Conservation (phyloP, 176 grass and related monocot species). For the Phoenix roebelenii region DNA sequence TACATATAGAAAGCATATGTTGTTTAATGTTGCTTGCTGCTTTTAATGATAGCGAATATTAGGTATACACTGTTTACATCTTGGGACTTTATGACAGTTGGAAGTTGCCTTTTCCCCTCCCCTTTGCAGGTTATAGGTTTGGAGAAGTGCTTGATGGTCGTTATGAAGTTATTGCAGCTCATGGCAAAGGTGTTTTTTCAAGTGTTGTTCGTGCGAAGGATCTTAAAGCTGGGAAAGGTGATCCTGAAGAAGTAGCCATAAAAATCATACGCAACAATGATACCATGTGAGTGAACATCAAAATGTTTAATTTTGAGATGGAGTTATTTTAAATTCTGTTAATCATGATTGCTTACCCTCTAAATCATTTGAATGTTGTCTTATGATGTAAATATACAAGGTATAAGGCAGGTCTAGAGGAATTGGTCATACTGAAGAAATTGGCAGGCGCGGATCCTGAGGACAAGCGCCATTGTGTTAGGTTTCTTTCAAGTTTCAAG, state of each 20-base stretch:
- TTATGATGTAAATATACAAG: constrained; percentile 16
- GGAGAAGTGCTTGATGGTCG: constrained; percentile 87
- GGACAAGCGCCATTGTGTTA: constrained; percentile 86
- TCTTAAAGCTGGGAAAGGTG: constrained; percentile 81
- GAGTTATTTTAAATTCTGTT: too few relatives aligned
- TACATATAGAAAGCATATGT: too few relatives aligned
- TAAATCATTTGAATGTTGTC: too few relatives aligned
- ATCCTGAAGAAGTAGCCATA: constrained; percentile 87
- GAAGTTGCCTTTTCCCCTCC: background rate
- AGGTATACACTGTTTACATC: too few relatives aligned
- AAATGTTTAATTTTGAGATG: background rate
- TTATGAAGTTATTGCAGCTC: constrained; percentile 85
- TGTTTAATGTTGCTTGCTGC: too few relatives aligned
- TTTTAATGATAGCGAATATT: too few relatives aligned
- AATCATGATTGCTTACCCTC: too few relatives aligned
- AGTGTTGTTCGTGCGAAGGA: constrained; percentile 90
- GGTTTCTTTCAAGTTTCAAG: constrained; percentile 99
- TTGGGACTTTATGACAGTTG: too few relatives aligned
- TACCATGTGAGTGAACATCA: constrained; percentile 66
- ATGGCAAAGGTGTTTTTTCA: constrained; percentile 97
- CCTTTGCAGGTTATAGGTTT: constrained; percentile 55
- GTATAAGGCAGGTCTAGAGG: constrained; percentile 94
- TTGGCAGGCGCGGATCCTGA: constrained; percentile 77
- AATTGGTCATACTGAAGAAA: constrained; percentile 94
- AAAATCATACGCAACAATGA: constrained; percentile 99